phyloP scores from a whole-genome alignment of 2,329 filamentous ascomycete genomes.

The Mycosphaerella sp. region DNA sequence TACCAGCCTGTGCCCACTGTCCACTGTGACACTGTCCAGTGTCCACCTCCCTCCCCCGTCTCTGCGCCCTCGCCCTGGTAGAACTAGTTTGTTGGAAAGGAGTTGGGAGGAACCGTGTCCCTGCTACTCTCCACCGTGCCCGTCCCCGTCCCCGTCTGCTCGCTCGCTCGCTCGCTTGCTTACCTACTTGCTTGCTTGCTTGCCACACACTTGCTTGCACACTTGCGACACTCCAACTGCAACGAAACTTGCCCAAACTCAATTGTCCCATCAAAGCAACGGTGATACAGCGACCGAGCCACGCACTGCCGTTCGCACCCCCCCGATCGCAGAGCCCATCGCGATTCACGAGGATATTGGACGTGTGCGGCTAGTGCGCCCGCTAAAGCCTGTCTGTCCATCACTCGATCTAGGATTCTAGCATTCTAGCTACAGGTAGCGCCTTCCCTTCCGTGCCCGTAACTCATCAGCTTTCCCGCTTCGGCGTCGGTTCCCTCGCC shows the following conservation, averaged over 20 bases:
- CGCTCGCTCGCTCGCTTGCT: neutral
- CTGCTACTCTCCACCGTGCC: no score
- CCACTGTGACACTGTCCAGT: no score
- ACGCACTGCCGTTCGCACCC: neutral
- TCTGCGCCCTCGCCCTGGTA: no score
- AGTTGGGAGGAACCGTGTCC: no score
- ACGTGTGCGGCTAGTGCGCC: neutral
- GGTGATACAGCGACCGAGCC: neutral
- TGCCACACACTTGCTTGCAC: no score
- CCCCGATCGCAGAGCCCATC: slow-evolving; percentile 3
- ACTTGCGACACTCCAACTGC: neutral
- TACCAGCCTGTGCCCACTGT: neutral
- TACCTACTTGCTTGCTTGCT: no score
- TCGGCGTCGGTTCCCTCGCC: neutral
- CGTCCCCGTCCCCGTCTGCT: neutral
- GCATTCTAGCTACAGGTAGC: no score
- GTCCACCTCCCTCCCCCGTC: no score
- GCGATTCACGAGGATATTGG: neutral
- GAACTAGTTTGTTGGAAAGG: no score
- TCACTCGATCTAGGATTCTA: no score
- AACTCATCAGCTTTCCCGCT: neutral
- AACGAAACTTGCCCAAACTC: neutral
- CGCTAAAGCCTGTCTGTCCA: no score
- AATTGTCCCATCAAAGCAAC: neutral
- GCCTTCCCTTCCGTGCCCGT: neutral